Conservation (phyloP, 306 rosid genomes). For the Alnus glutinosa region DNA sequence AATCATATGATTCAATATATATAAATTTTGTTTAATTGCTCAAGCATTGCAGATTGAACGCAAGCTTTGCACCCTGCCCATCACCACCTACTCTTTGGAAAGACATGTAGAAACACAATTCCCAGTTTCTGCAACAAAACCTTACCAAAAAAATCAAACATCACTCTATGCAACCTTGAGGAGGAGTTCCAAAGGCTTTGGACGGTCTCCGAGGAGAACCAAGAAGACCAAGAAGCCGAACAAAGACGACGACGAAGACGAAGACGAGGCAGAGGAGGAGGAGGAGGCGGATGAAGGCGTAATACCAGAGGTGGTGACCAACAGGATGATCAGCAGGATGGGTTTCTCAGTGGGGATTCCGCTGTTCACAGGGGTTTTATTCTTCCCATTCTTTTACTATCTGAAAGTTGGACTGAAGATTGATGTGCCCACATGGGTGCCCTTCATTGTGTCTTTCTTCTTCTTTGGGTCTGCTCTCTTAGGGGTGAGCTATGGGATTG, state of each 20-base stretch:
- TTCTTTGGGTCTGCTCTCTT: constrained; percentile 88
- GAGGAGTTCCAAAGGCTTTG: constrained; percentile 70
- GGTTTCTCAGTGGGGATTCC: constrained; percentile 80
- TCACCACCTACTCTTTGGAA: constrained; percentile 18
- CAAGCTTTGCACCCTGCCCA: constrained; percentile 26
- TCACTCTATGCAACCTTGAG: constrained; percentile 53
- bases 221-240: constrained; percentile 42
- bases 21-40: neutral
- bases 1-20: neutral
- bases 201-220: constrained; percentile 54
- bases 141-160: constrained; percentile 15
- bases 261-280: constrained; percentile 33
- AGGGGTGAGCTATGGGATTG: constrained; percentile 96
- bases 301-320: constrained; percentile 90
- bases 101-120: constrained; percentile 28
- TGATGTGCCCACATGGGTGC: constrained; percentile 95
- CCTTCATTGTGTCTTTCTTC: constrained; percentile 78
- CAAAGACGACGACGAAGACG: constrained; percentile 26
- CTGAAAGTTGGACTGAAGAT: constrained; percentile 76
- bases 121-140: constrained; percentile 32
- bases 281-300: constrained; percentile 51
- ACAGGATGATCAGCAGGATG: constrained; percentile 84
- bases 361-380: constrained; percentile 62
- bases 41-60: constrained; percentile 33
- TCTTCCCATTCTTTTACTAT: constrained; percentile 82